Evolutionary conservation across 306 rosid genomes (phyloP).

Genomic region (Medicago lupulina): DNA sequence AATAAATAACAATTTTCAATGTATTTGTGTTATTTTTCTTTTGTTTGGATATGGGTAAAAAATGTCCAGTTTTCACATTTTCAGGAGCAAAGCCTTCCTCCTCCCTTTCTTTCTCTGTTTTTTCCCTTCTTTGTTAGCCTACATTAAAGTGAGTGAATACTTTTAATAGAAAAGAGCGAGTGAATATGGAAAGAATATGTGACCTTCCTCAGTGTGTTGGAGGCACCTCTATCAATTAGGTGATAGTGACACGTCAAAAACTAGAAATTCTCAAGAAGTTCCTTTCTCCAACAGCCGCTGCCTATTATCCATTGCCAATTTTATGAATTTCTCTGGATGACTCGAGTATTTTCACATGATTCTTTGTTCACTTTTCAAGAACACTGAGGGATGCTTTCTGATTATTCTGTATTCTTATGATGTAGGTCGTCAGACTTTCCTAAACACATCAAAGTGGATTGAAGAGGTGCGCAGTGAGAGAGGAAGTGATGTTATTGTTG

Average conservation of each 20-base stretch:
- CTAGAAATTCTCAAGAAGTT: constrained; percentile 3
- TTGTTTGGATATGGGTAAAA: constrained; percentile 1
- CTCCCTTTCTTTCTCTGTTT: neutral
- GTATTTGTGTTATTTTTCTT: constrained; percentile 13
- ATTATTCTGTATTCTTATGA: constrained; percentile 37
- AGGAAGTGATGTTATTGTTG: constrained; percentile 87
- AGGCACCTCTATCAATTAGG: constrained; percentile 10
- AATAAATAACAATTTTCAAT: neutral
- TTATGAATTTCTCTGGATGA: constrained; percentile 33
- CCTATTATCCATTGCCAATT: constrained; percentile 26
- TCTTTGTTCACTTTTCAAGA: constrained; percentile 20
- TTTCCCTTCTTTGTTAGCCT: neutral
- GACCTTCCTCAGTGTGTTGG: constrained; percentile 12
- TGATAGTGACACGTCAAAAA: constrained; percentile 22
- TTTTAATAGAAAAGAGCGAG: constrained; percentile 5
- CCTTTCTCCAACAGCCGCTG: constrained; percentile 16
- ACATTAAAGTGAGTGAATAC: constrained; percentile 7
- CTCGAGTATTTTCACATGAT: constrained; percentile 23
- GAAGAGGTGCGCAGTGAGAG: constrained; percentile 93
- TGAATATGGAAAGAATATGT: constrained; percentile 14
- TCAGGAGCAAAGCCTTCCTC: neutral
- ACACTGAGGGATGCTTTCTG: constrained; percentile 37
- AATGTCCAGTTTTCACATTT: constrained; percentile 34
- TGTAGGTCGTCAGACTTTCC: constrained; percentile 79
- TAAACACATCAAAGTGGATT: constrained; percentile 84